These are phyloP conservation scores for Gloeopeniophorella convolvens DNA, from an alignment of 768 basidiomycete species.

Conservation along the genomic window DNA sequence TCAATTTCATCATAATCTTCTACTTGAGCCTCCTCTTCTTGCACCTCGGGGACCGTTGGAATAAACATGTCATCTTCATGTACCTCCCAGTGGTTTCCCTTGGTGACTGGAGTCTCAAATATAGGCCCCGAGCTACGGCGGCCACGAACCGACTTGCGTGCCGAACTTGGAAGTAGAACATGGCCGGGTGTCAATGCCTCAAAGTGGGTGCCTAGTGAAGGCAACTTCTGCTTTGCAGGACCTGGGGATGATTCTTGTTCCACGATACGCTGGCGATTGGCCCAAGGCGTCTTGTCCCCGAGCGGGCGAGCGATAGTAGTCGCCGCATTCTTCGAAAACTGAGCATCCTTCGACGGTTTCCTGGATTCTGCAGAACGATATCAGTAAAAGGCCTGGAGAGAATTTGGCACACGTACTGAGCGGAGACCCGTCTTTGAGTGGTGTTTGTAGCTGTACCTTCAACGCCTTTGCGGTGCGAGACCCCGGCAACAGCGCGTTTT, in stretches of 20 bases:
- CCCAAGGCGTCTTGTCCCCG: slow-evolving; percentile 71
- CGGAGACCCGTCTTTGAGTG: slow-evolving; percentile 30
- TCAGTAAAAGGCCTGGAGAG: background rate
- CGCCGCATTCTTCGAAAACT: slow-evolving; percentile 22
- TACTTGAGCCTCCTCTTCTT: slow-evolving; percentile 17
- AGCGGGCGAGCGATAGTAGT: slow-evolving; percentile 41
- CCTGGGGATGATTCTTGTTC: slow-evolving; percentile 23
- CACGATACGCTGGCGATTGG: slow-evolving; percentile 47
- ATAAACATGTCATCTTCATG: slow-evolving; percentile 45
- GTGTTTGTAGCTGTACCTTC: slow-evolving; percentile 29
- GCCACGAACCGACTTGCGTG: slow-evolving; percentile 54
- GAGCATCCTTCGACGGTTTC: slow-evolving; percentile 1
- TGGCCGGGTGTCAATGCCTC: slow-evolving; percentile 32
- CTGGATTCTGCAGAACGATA: slow-evolving; percentile 13
- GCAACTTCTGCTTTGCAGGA: slow-evolving; percentile 31
- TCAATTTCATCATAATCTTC: slow-evolving; percentile 44
- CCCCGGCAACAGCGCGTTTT: slow-evolving; percentile 41
- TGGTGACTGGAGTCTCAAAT: slow-evolving; percentile 63
- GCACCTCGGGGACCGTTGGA: slow-evolving; percentile 21
- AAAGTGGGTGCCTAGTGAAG: slow-evolving; percentile 26
- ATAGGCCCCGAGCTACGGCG: slow-evolving; percentile 43
- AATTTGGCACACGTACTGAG: slow-evolving; percentile 10
- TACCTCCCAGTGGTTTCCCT: slow-evolving; percentile 71
- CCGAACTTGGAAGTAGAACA: slow-evolving; percentile 57
- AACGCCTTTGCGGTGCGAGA: slow-evolving; percentile 40